Evolutionary conservation across 2,329 filamentous ascomycete genomes (phyloP).

Genomic region (Fusarium veterinarium): DNA sequence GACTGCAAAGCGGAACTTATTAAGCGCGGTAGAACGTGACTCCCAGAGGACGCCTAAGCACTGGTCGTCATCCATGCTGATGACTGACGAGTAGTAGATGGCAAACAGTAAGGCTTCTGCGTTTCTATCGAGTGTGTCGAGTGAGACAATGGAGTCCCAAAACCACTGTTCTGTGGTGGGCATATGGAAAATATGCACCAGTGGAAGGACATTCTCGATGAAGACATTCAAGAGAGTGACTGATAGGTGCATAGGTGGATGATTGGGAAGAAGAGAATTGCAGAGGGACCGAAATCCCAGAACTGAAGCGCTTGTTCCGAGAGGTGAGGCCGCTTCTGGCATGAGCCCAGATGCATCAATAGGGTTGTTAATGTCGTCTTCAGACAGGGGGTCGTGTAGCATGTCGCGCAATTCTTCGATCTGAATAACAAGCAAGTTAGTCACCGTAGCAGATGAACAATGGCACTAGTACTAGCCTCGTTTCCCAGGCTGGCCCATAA

Average conservation of each 20-base stretch:
- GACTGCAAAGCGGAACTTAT: not conserved
- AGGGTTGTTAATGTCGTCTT: not conserved
- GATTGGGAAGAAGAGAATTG: rapidly evolving
- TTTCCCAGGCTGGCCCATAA: not conserved
- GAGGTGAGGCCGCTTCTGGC: not conserved
- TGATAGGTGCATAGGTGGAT: not conserved
- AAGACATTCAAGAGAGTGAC: not conserved
- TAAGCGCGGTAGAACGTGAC: not conserved
- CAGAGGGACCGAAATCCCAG: not conserved
- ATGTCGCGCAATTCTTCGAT: not conserved
- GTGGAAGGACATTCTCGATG: not conserved
- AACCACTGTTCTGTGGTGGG: not conserved
- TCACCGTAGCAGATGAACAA: rapidly evolving
- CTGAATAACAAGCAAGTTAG: rapidly evolving
- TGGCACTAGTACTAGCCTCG: rapidly evolving
- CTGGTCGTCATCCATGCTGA: not conserved
- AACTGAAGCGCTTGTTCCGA: not conserved
- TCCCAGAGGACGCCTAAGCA: not conserved
- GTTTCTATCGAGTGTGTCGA: not conserved
- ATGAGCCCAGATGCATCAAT: not conserved
- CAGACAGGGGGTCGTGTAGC: not conserved
- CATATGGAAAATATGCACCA: not conserved
- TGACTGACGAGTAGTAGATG: not conserved
- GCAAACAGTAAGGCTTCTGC: not conserved
- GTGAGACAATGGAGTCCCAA: not conserved